A percentile compares a stretch with the other conserved stretches of the same genome.
Evolutionary conservation across 345 rosid species (phyloP).

Genomic region (Eucalyptus urophylla): DNA sequence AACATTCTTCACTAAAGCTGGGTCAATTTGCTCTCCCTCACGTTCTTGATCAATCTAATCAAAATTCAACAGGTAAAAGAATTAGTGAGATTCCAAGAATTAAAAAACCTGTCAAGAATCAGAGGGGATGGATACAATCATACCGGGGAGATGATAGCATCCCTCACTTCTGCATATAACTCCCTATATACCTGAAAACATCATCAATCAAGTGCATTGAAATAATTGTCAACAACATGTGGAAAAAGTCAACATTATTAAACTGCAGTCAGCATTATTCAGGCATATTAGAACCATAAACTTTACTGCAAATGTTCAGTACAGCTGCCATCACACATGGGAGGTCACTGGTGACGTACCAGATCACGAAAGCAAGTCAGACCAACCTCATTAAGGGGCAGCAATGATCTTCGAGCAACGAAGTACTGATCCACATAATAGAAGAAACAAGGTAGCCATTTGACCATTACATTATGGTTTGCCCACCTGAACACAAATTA

Average conservation of each 20-base stretch:
- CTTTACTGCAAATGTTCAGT: not conserved
- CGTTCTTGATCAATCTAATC: constrained; percentile 43
- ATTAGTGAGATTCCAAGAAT: too few species aligned
- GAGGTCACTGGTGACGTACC: constrained; percentile 6
- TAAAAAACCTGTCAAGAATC: not conserved
- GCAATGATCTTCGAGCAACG: constrained; percentile 14
- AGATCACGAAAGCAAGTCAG: constrained; percentile 43
- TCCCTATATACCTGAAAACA: constrained; percentile 27
- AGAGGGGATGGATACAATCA: not conserved
- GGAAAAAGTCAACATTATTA: not conserved
- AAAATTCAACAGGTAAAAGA: not conserved
- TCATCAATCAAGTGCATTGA: not conserved
- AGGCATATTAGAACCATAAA: not conserved
- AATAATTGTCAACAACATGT: not conserved
- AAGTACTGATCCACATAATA: not conserved
- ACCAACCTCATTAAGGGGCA: constrained; percentile 38
- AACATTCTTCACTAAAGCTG: constrained; percentile 43
- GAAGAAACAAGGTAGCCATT: not conserved
- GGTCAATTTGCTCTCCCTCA: constrained; percentile 50
- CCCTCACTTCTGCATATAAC: constrained; percentile 22
- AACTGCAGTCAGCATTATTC: not conserved
- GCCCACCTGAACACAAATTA: not conserved
- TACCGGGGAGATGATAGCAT: constrained; percentile 43
- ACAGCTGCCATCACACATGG: not conserved
- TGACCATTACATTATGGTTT: not conserved